Percentiles rank a stretch among this genome's conserved stretches.
Conservation (phyloP, 805 yeast species). For the Metschnikowia amazonensis region DNA sequence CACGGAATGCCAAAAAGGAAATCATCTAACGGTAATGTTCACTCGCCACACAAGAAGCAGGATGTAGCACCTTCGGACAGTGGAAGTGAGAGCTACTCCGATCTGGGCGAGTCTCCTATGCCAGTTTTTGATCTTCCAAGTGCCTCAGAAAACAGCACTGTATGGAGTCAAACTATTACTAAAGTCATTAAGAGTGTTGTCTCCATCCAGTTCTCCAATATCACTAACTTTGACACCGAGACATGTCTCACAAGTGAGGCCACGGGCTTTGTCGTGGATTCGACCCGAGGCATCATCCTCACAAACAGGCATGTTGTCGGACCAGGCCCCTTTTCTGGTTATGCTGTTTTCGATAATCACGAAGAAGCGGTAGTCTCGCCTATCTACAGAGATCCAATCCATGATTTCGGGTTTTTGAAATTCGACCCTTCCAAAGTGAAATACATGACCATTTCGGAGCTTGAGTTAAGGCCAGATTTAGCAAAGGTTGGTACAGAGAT, state of each 20-base stretch:
- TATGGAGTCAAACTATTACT: conserved; percentile 79
- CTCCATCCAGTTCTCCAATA: conserved; percentile 83
- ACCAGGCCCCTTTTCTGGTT: conserved; percentile 90
- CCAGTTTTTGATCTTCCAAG: conserved; percentile 17
- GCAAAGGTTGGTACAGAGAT: conserved; percentile 92
- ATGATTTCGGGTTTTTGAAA: conserved; percentile 86
- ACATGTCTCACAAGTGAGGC: conserved; percentile 79
- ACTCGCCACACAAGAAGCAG: conserved; percentile 12
- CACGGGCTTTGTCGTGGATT: conserved; percentile 93
- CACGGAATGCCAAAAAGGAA: conserved; percentile 12
- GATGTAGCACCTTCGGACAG: conserved; percentile 9
- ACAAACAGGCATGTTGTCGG: conserved; percentile 96
- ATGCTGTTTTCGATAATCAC: conserved; percentile 89
- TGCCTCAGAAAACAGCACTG: conserved; percentile 18
- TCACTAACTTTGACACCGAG: conserved; percentile 84
- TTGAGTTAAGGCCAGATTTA: conserved; percentile 70
- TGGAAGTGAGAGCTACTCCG: conserved; percentile 14
- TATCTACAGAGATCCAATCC: conserved; percentile 89
- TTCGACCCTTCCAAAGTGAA: conserved; percentile 70
- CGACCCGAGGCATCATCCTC: conserved; percentile 73
- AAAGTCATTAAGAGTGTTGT: conserved; percentile 83
- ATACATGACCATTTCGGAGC: conserved; percentile 66
- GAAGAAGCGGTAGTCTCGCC: conserved; percentile 88
- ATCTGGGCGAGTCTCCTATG: conserved; percentile 5
- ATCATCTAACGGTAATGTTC: conserved; percentile 12